Evolutionary conservation across 495 filamentous ascomycete species (phyloP).

Genomic region (Annulohypoxylon stygium): DNA sequence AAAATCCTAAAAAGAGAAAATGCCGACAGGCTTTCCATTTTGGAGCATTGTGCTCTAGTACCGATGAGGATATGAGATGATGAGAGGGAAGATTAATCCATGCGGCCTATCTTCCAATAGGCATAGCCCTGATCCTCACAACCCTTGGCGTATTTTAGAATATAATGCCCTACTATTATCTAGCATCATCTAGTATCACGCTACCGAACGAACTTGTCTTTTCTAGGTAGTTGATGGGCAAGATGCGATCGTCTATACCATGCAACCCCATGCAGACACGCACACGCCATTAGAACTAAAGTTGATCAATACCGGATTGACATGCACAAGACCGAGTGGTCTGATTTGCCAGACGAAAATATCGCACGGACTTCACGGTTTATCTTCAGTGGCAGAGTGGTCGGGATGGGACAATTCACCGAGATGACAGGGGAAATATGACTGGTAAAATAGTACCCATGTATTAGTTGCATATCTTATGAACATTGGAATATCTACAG

Average conservation of each 20-base stretch:
- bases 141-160: slow-evolving; percentile 21
- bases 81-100: background rate
- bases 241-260: background rate
- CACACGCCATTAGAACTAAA: slow-evolving; percentile 4
- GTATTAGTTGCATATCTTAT: background rate
- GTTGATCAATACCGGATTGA: slow-evolving; percentile 15
- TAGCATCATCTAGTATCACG: background rate
- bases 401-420: background rate
- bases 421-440: slow-evolving; percentile 14
- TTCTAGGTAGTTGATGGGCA: slow-evolving; percentile 14
- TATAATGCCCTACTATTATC: background rate
- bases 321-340: slow-evolving; percentile 8
- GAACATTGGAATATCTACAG: background rate
- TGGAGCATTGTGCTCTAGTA: background rate
- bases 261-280: slow-evolving; percentile 2
- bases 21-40: background rate
- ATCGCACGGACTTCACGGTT: background rate
- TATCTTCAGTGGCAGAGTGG: background rate
- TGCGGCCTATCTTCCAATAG: slow-evolving; percentile 4
- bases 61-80: slow-evolving; percentile 15
- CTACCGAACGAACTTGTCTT: slow-evolving; percentile 10
- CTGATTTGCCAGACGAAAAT: background rate
- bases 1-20: background rate
- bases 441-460: background rate
- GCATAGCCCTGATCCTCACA: slow-evolving; percentile 19